Conservation (phyloP, 306 rosid species). For the Vachellia collinsii region DNA sequence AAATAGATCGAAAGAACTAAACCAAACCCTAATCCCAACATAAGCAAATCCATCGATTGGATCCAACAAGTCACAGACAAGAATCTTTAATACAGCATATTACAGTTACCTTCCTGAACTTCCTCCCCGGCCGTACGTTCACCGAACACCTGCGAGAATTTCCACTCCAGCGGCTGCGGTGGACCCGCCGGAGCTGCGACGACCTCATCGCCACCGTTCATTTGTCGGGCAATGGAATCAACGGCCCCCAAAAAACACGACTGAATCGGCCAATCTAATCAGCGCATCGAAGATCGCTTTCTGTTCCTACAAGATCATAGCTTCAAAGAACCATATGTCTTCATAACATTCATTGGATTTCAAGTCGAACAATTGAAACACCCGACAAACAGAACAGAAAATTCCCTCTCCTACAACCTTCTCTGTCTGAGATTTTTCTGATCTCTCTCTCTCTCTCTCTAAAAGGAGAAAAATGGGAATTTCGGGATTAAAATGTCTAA, state of each 20-base stretch:
- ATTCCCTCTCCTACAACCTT: constrained; percentile 36
- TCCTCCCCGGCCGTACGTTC: constrained; percentile 98
- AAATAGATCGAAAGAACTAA: constrained; percentile 55
- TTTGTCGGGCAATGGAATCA: constrained; percentile 53
- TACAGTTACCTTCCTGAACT: constrained; percentile 92
- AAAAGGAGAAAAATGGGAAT: constrained; percentile 65
- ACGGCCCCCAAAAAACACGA: constrained; percentile 40
- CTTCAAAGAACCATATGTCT: constrained; percentile 51
- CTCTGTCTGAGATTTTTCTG: constrained; percentile 18
- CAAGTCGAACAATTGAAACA: constrained; percentile 70
- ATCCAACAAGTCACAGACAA: constrained; percentile 52
- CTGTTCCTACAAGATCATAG: constrained; percentile 68
- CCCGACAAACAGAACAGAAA: constrained; percentile 32
- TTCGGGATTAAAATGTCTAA: constrained; percentile 55
- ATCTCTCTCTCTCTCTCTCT: constrained; percentile 51
- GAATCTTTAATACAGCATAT: constrained; percentile 5
- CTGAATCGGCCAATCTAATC: constrained; percentile 52
- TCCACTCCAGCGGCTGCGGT: constrained; percentile 87
- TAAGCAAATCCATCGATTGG: constrained; percentile 53
- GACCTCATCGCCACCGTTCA: constrained; percentile 94
- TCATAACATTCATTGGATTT: constrained; percentile 50
- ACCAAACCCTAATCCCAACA: constrained; percentile 67
- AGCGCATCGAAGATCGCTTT: constrained; percentile 69
- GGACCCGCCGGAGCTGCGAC: constrained; percentile 78
- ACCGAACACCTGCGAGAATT: constrained; percentile 98